Conservation (phyloP, 345 rosid species). For the Gossypium bickii region DNA sequence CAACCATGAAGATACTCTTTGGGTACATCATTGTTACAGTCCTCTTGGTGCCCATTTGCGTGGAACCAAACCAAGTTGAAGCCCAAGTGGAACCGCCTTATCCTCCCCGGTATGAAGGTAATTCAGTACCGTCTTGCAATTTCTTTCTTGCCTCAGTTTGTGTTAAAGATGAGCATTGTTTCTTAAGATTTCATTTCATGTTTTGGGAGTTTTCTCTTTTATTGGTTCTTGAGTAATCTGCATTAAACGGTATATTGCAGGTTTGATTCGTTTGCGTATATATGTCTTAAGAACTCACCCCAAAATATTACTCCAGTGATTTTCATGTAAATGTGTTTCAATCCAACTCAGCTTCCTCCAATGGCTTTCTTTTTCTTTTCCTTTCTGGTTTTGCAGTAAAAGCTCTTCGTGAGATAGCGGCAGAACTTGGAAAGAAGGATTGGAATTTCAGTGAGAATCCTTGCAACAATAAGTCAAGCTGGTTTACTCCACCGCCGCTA, state of each 20-base stretch:
- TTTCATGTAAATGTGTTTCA: neutral
- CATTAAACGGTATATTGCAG: neutral
- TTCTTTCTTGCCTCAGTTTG: neutral
- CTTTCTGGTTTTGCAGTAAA: neutral
- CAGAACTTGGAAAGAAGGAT: slow-evolving; percentile 8
- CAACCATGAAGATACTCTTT: neutral
- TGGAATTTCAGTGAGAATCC: slow-evolving; percentile 26
- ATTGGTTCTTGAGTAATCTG: neutral
- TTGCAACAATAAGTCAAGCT: slow-evolving; percentile 29
- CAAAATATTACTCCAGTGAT: neutral
- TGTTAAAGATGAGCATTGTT: neutral
- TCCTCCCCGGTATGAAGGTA: neutral
- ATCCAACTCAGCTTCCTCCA: neutral
- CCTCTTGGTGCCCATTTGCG: neutral
- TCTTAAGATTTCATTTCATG: neutral
- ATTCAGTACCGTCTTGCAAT: neutral
- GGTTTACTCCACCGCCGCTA: slow-evolving; percentile 26
- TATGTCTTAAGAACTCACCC: neutral
- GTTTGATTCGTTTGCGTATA: neutral
- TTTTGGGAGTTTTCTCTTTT: neutral
- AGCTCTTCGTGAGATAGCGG: slow-evolving; percentile 17
- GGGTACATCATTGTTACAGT: neutral
- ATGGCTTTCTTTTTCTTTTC: neutral
- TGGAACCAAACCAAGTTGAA: neutral
- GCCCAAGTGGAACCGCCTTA: neutral